These are phyloP conservation scores for Coprinopsis cinerea DNA, from an alignment of 768 basidiomycete genomes.

Conservation along the genomic window DNA sequence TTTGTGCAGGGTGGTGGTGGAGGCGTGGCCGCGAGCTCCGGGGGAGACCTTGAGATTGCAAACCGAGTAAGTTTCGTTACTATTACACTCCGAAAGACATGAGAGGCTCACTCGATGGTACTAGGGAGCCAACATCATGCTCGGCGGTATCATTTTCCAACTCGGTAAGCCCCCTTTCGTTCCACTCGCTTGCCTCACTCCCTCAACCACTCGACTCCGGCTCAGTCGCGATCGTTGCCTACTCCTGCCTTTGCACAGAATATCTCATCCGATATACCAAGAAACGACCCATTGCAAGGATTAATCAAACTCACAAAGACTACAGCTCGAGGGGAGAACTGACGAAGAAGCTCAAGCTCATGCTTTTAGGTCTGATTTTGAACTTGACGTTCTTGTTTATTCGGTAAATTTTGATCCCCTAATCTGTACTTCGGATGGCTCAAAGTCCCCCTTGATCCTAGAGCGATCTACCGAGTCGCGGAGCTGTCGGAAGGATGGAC, in stretches of 20 bases:
- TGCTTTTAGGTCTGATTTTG: background rate
- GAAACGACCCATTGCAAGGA: constrained; percentile 26
- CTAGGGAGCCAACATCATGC: constrained; percentile 46
- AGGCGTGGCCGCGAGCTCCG: constrained; percentile 35
- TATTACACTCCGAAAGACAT: constrained; percentile 1
- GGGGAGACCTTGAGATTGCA: constrained; percentile 8
- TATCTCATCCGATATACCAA: constrained; percentile 35
- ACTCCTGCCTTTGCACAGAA: constrained; percentile 36
- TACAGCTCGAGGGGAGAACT: background rate
- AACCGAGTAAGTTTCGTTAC: constrained; percentile 1
- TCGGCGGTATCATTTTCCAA: constrained; percentile 47
- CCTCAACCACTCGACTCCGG: background rate
- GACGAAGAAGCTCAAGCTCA: background rate
- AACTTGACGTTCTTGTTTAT: background rate
- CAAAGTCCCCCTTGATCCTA: no score
- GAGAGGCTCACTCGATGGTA: background rate
- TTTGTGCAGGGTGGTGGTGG: constrained; percentile 53
- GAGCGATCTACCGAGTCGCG: constrained; percentile 46
- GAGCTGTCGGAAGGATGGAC: constrained; percentile 48
- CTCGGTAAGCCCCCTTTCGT: constrained; percentile 18
- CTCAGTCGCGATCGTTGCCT: constrained; percentile 32
- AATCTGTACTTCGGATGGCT: no score
- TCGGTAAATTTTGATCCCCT: no score
- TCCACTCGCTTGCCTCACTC: background rate
- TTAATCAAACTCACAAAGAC: background rate